These are phyloP conservation scores for Populus deltoides DNA, from an alignment of 345 rosid genomes.

Conservation along the genomic window DNA sequence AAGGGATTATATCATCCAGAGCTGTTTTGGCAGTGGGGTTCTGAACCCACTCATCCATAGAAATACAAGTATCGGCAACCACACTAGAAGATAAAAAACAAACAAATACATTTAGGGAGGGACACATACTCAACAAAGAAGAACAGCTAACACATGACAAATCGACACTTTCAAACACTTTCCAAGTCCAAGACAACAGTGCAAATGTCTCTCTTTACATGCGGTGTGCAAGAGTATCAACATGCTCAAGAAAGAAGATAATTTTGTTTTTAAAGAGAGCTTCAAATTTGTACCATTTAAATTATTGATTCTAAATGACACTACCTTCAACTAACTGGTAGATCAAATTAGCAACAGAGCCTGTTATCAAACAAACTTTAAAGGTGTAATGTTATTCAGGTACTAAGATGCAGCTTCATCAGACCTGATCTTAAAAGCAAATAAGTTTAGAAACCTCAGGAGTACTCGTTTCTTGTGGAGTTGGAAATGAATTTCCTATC, in stretches of 20 bases:
- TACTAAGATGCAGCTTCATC: not conserved
- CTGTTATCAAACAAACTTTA: not conserved
- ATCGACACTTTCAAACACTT: not conserved
- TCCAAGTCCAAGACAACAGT: not conserved
- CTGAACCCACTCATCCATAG: conserved; percentile 92
- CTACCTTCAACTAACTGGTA: not conserved
- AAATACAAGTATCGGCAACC: conserved; percentile 81
- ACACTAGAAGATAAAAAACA: conserved; percentile 36
- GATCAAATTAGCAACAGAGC: not conserved
- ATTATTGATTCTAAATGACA: not conserved
- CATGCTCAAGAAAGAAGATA: not conserved
- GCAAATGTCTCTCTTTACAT: no score
- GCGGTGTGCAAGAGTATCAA: not conserved
- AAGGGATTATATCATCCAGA: conserved; percentile 84
- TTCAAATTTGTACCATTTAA: not conserved
- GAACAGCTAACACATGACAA: not conserved
- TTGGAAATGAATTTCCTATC: not conserved
- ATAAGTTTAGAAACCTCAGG: not conserved
- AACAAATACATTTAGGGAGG: not conserved
- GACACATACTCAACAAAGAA: not conserved
- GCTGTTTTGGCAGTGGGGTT: conserved; percentile 88
- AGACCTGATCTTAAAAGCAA: not conserved
- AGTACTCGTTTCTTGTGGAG: not conserved
- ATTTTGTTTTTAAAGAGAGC: not conserved
- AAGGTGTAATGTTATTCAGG: not conserved